Conservation (phyloP, 352 stramenopile species). For the Thraustotheca clavata region DNA sequence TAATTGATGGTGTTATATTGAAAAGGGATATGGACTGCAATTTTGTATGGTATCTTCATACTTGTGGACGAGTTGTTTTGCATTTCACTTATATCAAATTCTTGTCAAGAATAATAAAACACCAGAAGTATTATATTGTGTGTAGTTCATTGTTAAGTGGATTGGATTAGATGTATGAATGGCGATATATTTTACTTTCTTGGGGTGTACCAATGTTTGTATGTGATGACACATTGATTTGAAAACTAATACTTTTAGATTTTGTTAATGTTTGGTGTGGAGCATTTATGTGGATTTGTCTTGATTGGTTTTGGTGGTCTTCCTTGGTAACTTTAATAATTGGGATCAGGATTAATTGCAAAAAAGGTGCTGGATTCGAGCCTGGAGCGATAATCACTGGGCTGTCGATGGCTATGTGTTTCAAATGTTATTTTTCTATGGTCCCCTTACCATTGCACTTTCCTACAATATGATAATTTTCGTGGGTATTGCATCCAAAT, state of each 20-base stretch:
- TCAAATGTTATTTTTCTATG: conserved; percentile 58
- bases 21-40: conserved; percentile 49
- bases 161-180: conserved; percentile 44
- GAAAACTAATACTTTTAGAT: conserved; percentile 36
- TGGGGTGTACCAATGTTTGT: conserved; percentile 52
- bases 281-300: conserved; percentile 35
- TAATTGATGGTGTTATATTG: not conserved
- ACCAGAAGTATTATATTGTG: conserved; percentile 23
- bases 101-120: conserved; percentile 37
- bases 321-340: conserved; percentile 31
- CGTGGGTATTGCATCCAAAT: conserved; percentile 43
- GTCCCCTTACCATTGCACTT: conserved; percentile 37
- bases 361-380: conserved; percentile 52
- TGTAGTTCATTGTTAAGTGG: not conserved
- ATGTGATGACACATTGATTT: too few species aligned
- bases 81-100: conserved; percentile 67
- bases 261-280: conserved; percentile 36
- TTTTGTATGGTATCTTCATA: conserved; percentile 63
- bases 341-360: not conserved
- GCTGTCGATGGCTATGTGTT: conserved; percentile 36
- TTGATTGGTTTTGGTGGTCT: conserved; percentile 53
- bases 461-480: conserved; percentile 57
- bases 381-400: conserved; percentile 55
- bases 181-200: conserved; percentile 52
- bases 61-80: conserved; percentile 67